These are phyloP conservation scores for Crithidia bombi DNA, from an alignment of 208 protist species.

Conservation along the genomic window DNA sequence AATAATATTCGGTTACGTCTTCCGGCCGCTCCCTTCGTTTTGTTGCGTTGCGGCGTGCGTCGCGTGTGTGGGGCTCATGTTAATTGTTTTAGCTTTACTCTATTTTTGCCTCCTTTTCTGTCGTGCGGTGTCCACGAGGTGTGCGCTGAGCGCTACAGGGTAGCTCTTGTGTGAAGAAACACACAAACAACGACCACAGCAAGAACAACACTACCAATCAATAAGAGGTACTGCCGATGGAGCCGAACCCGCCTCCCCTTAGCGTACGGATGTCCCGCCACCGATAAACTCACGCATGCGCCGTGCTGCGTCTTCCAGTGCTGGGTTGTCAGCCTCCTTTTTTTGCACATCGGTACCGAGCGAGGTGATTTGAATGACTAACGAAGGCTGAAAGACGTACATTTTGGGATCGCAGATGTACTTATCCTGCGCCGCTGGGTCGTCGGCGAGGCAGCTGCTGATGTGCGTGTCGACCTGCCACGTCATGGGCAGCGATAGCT, in stretches of 20 bases:
- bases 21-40: no score
- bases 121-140: no score
- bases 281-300: constrained; percentile 91
- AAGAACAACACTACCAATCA: no score
- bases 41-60: no score
- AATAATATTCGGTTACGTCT: no score
- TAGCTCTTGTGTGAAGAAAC: no score
- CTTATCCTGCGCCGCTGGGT: constrained; percentile 61
- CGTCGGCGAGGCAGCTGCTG: constrained; percentile 66
- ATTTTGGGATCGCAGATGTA: constrained; percentile 88
- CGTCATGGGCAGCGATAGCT: constrained; percentile 83
- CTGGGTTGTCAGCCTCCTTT: constrained; percentile 60
- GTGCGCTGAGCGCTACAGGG: no score
- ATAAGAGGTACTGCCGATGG: no score
- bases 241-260: background rate
- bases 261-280: constrained; percentile 81
- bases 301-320: constrained; percentile 83
- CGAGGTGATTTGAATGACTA: constrained; percentile 88
- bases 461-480: constrained; percentile 94
- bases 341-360: constrained; percentile 93
- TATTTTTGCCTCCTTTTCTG: no score
- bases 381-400: constrained; percentile 89
- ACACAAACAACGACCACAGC: no score
- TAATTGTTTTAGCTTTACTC: no score
- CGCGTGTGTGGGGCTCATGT: no score